phyloP scores from a whole-genome alignment of 2,329 filamentous ascomycete genomes.

The Neonectria coccinea region DNA sequence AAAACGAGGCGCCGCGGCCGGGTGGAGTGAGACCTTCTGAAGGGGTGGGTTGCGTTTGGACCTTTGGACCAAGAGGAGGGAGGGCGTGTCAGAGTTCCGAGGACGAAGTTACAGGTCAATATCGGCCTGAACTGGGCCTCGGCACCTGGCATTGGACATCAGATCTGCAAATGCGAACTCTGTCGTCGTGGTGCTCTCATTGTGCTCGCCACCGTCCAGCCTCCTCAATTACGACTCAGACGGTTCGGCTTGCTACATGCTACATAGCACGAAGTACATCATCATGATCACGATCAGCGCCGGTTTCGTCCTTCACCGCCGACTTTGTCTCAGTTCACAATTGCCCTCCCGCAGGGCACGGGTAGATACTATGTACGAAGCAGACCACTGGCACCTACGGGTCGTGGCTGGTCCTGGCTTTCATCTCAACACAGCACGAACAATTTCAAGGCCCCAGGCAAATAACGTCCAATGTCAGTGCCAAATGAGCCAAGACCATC shows the following conservation, averaged over 20 bases:
- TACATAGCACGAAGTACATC: background rate
- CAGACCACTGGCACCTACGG: background rate
- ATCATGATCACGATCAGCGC: slow-evolving; percentile 24
- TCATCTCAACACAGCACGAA: slow-evolving; percentile 29
- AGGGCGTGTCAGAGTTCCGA: slow-evolving; percentile 26
- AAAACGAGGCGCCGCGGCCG: slow-evolving; percentile 29
- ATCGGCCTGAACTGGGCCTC: slow-evolving; percentile 25
- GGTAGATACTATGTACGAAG: slow-evolving; percentile 8
- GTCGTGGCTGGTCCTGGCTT: slow-evolving; percentile 1
- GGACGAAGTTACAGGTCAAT: slow-evolving; percentile 17
- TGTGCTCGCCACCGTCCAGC: slow-evolving; percentile 24
- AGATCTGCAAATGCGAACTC: slow-evolving; percentile 31
- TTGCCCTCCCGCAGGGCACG: slow-evolving; percentile 25
- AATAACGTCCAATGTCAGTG: slow-evolving; percentile 18
- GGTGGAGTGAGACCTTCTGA: slow-evolving; percentile 19
- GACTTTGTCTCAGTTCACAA: slow-evolving; percentile 23
- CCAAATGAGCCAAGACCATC: slow-evolving; percentile 33
- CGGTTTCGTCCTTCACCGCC: slow-evolving; percentile 18
- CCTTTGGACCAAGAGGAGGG: slow-evolving; percentile 24
- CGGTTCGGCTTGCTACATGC: background rate
- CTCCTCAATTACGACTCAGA: slow-evolving; percentile 27
- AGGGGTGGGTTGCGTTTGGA: slow-evolving; percentile 34
- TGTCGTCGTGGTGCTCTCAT: slow-evolving; percentile 24
- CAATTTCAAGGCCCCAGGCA: slow-evolving; percentile 18
- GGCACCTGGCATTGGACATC: slow-evolving; percentile 26